Evolutionary conservation across 352 stramenopile species (phyloP), one percentile per base, ranked within the genome.

Genomic region (Phytophthora litchii): DNA sequence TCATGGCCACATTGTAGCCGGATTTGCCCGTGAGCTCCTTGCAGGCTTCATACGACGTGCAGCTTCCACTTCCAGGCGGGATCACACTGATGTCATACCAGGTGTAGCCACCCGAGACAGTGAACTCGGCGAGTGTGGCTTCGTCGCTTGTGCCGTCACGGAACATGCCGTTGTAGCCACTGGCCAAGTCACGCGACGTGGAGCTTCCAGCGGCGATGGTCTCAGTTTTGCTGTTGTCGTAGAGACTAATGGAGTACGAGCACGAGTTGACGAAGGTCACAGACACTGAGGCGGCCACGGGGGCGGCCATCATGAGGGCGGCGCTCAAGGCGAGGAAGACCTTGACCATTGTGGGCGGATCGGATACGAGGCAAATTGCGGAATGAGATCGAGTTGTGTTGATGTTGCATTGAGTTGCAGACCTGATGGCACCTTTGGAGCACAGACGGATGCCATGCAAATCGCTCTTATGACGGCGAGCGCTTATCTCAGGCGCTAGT

Each of bases 51-150:
- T 71, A 75, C 29, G 56, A 78, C 49, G 55, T 63, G 61, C 76
- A 88, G 47, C 63, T 70, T 19, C 62, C 76, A 31, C 67, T 73
- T 63, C 72, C 74, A 1, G 80, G 80, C 40, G 75, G 73, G 44
- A 85, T 81, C 44, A 67, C 73, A 46, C 70, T 80, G 67, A 85
- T 85, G 50, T 82, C 77, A 61, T 82, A 87, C 77, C 77, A 85
- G 19, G 73, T 60, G 49, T 65, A 76, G 21, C 55, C 63, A 37
- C 65, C 68, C 11, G 49, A 37, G 47, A 84, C 16, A 19, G 70
- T 55, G 54, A 87, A 82, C 56, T 87, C 77, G 44, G 67, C 76
- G 19, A 86, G 42, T 19, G 72, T 88, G 5, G 78, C 78, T 23
- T 83, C 49, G 27, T 79, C 57, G 48, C 42, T 44, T 9, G 48